Conservation (phyloP, 1,139 yeast genomes). For the Suhomyces bribrorum region DNA sequence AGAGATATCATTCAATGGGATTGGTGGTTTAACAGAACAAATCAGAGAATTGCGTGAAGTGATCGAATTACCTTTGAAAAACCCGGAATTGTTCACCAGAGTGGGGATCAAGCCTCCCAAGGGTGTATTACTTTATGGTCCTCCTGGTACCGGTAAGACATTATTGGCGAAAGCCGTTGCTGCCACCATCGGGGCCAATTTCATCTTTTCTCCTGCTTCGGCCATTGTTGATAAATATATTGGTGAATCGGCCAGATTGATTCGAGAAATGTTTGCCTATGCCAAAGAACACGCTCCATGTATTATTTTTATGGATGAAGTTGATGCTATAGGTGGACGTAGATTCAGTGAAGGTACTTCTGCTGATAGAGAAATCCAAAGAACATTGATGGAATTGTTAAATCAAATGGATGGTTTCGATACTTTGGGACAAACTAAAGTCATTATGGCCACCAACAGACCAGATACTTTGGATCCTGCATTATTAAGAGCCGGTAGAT, state of each 20-base stretch:
- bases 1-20: slow-evolving; percentile 89
- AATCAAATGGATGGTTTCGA: slow-evolving; percentile 99
- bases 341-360: slow-evolving; percentile 98
- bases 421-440: slow-evolving; percentile 93
- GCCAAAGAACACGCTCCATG: slow-evolving; percentile 99
- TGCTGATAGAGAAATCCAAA: slow-evolving; percentile 98
- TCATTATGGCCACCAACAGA: slow-evolving; percentile 98
- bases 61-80: slow-evolving; percentile 93
- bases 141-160: slow-evolving; percentile 99
- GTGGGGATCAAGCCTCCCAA: slow-evolving; percentile 98
- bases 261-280: slow-evolving; percentile 97
- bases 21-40: slow-evolving; percentile 96
- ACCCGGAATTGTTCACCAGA: slow-evolving; percentile 92
- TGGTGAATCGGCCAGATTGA: slow-evolving; percentile 96
- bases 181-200: slow-evolving; percentile 97
- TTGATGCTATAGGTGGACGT: slow-evolving; percentile 99
- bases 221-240: slow-evolving; percentile 98
- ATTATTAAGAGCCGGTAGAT: slow-evolving; percentile 93
- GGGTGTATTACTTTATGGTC: slow-evolving; percentile 95
- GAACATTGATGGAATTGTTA: slow-evolving; percentile 95
- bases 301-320: slow-evolving; percentile 98
- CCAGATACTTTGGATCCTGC: slow-evolving; percentile 99
- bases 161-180: slow-evolving; percentile 97
- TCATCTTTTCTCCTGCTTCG: slow-evolving; percentile 95
- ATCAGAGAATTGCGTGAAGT: slow-evolving; percentile 96